These are phyloP conservation scores for Lasiodiplodia sp. DNA, from an alignment of 2,329 filamentous ascomycete species.

Conservation along the genomic window DNA sequence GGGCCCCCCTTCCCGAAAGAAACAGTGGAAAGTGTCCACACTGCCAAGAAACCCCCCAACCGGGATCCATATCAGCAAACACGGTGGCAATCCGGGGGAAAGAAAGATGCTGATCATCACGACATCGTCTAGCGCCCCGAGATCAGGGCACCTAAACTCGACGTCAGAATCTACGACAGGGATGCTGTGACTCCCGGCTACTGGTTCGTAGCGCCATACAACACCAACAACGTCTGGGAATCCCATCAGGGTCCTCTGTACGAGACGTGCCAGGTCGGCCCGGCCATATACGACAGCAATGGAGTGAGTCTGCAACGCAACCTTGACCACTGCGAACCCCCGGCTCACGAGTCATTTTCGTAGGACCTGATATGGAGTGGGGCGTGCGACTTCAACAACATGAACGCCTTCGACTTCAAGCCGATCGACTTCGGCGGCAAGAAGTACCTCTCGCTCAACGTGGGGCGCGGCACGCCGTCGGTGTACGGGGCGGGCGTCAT, in stretches of 20 bases:
- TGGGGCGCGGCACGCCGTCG: slow-evolving; percentile 60
- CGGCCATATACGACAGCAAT: slow-evolving; percentile 36
- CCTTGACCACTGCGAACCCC: background rate
- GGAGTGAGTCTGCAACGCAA: slow-evolving; percentile 53
- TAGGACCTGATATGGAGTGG: slow-evolving; percentile 59
- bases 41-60: background rate
- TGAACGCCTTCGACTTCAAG: slow-evolving; percentile 52
- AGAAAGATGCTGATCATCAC: slow-evolving; percentile 8
- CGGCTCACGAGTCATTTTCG: background rate
- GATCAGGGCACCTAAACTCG: slow-evolving; percentile 27
- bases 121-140: slow-evolving; percentile 26
- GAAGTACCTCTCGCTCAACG: slow-evolving; percentile 54
- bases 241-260: slow-evolving; percentile 11
- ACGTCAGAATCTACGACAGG: slow-evolving; percentile 25
- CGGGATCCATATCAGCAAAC: background rate
- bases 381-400: slow-evolving; percentile 54
- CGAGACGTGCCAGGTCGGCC: slow-evolving; percentile 40
- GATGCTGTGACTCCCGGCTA: slow-evolving; percentile 47
- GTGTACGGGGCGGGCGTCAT: slow-evolving; percentile 60
- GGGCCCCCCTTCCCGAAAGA: background rate
- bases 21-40: slow-evolving; percentile 5
- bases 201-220: slow-evolving; percentile 59
- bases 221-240: slow-evolving; percentile 26
- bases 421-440: slow-evolving; percentile 57
- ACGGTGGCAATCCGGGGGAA: background rate